Base-by-base conservation (phyloP, 164 flowering plant genomes). In the Stephania cephalantha region DNA sequence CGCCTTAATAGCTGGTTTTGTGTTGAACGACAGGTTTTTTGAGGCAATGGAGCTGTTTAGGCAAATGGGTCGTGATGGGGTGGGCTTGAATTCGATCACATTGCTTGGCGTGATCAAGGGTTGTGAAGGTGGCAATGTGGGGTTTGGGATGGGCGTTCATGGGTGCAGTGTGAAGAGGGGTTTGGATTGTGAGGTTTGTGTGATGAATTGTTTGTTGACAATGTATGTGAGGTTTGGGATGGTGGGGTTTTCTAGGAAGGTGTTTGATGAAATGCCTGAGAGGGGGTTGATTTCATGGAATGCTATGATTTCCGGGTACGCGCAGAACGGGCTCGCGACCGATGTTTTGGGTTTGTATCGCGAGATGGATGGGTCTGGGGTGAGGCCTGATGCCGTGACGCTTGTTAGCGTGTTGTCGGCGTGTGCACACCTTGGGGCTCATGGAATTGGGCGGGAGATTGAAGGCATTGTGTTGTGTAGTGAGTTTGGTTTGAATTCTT, bases 241-340 rank as follows among this genome's bases (percentile, higher is more conserved):
- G 15, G 78, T 88, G 48, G 87, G 84, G 7, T 46, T 58, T 53
- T 94, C 89, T 1, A 78, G 88, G 72, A 81, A 74, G 76, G 68
- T 88, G 82, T 91, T 95, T 79, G 88, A 93, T 80, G 82, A 53
- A 48, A 89, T 89, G 76, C 87, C 84, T n/a, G 71, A 69, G 0
- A 93, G 85, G 82, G 90, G 80, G 30, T 81, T 95, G 88, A 86
- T 93, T 64, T 83, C 93, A 29, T 95, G 98, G 98, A 93, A 95
- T 80, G 95, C 97, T 0, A 88, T 95, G 93, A 88, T 95, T 45
- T 87, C 90, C 71, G 97, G 97, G 74, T 95, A 90, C 76, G 86
- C 94, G 0, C 98, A 93, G 71, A 86, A 87, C 77, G 97, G 98
- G 65, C 80, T 85, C 72, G 92, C 95, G 29, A 58, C 79, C 1